Percentiles rank a stretch among this genome's conserved stretches.
Evolutionary conservation across 352 stramenopile species (phyloP).

Genomic region (Globisporangium rhizosaccharum): DNA sequence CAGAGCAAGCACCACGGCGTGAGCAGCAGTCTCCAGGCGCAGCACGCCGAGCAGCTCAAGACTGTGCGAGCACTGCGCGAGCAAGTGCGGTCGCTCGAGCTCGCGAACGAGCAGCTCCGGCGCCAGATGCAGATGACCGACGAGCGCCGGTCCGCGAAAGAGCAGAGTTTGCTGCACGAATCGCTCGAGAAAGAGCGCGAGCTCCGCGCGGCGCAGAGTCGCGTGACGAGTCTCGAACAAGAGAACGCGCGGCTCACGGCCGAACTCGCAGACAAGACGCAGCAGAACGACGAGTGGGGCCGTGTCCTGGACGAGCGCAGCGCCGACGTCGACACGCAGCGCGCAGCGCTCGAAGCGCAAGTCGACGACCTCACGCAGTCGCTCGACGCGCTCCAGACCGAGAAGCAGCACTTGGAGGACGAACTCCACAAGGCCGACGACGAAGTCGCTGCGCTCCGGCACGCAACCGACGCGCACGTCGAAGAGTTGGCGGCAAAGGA

Average conservation of each 20-base stretch:
- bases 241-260: conserved; percentile 17
- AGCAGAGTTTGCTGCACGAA: conserved; percentile 46
- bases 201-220: conserved; percentile 28
- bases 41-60: conserved; percentile 16
- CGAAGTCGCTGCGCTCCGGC: not conserved
- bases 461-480: not conserved
- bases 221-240: conserved; percentile 20
- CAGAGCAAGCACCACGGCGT: conserved; percentile 23
- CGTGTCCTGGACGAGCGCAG: conserved; percentile 36
- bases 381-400: not conserved
- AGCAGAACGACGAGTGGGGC: conserved; percentile 22
- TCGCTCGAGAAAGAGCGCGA: conserved; percentile 48
- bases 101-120: conserved; percentile 25
- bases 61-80: conserved; percentile 14
- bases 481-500: not conserved
- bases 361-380: conserved; percentile 8
- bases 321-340: conserved; percentile 10
- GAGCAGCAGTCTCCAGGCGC: conserved; percentile 18
- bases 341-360: conserved; percentile 11
- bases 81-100: conserved; percentile 27
- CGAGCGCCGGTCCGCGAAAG: conserved; percentile 29
- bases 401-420: conserved; percentile 10
- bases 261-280: conserved; percentile 18
- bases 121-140: conserved; percentile 31
- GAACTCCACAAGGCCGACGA: conserved; percentile 9